Evolutionary conservation across 2,329 filamentous ascomycete species (phyloP), one percentile per base, ranked within the genome.

Genomic region (Aureobasidium sp.): DNA sequence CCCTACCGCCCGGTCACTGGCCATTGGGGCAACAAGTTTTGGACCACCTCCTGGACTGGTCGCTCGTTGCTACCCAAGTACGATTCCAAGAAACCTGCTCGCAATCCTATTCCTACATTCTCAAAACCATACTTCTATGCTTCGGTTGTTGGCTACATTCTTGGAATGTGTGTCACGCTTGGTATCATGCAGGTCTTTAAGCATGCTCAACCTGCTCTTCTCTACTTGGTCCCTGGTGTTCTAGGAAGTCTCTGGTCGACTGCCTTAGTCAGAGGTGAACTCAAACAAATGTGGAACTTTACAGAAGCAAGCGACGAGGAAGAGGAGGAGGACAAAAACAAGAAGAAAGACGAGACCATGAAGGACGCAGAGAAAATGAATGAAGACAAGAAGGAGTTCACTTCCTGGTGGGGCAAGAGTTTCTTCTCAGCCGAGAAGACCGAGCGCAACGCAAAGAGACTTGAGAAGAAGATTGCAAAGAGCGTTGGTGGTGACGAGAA

Each of bases 221-320:
- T 99, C 15, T 97, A 97, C 71, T 84, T 99, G 7, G 94, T 97
- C 0, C 93, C 93, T 0, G 87, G 89, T 0, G 90, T 97, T 0
- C 77, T 97, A 5, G 79, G 83, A 1, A 83, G 87, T 1, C 71
- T 94, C 1, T 95, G 90, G 88, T 74, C 85, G 3, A 94, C 89
- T 1, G 93, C 88, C 0, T 67, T 86, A 5, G 71, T 82, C 20
- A 84, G 86, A 12, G 88, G 91, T 2, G 92, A 97, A 70, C 66
- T 93, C 2, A 79, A 78, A 56, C 75, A 86, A 46, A 87, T 97
- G 84, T 95, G 89, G 88, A 78, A 79, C 2, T 97, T 92, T 71
- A 92, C 86, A 0, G 93, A 97, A 72, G 77, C 76, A 0, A 78
- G 76, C 20, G 80, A 80, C 27, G 66, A 71, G 20, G 63, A 68